Base-by-base conservation (phyloP, 2,329 filamentous ascomycete genomes). In the Zymoseptoria crescenta region DNA sequence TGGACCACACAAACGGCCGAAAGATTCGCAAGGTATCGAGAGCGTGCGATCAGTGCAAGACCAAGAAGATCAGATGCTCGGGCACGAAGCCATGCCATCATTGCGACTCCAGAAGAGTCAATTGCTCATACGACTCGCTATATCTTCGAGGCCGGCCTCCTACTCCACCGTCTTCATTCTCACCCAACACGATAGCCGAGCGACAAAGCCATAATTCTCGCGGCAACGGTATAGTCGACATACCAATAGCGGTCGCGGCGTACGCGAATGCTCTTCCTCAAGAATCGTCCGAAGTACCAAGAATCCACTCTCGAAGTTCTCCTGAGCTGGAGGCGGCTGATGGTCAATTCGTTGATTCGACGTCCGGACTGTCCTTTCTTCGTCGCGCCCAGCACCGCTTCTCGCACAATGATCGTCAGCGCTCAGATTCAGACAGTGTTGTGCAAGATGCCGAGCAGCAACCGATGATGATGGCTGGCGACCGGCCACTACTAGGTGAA, bases 321-420 rank as follows among this genome's bases (percentile, higher is more conserved):
- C 80, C 77, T 1, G 79, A 77, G 54, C 74, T 75, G 3, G 75
- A 73, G 4, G 74, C 75, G 20, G 76, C 79, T 1, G 80, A 81
- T 62, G 81, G 80, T 1, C 80, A 84, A 55, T 81, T 81, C 61
- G 74, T 82, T n/a, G 81, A 82, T 8, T 77, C 79, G 13, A 79
- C 81, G 3, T 77, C 81, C 68, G 68, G 78, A 50, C 69, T 80
- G 66, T 74, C 81, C 65, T 78, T 87, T 74, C 72, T 89, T 76
- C 64, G 88, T 72, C 84, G 87, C 78, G 76, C 87, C 79, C 77
- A 88, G 85, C 71, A 87, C 78, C 74, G 87, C 78, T 57, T 89
- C 67, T 62, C 85, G 77, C 52, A 45, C 16, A 45, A 85, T 79
- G 55, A 85, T 78, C 76, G 75, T 49, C 72, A 54, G 28, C 20